A percentile compares a stretch with the other conserved stretches of the same genome.
Evolutionary conservation across 2,329 filamentous ascomycete species (phyloP).

Genomic region (Botrytis aclada): DNA sequence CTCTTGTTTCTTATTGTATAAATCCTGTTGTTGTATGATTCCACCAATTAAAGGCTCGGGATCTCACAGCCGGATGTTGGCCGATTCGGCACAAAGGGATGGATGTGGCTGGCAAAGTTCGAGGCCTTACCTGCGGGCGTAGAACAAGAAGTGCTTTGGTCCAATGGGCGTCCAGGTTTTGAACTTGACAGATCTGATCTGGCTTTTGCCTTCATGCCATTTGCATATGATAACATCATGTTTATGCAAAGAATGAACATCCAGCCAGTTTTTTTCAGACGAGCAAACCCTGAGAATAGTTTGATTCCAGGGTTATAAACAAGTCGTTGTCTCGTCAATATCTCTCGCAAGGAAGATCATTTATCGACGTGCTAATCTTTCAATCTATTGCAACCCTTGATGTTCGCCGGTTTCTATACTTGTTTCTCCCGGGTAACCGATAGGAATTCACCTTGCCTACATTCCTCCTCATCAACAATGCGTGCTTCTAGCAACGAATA

Average conservation of each 20-base stretch:
- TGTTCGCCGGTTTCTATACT: neutral
- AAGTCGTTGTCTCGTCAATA: slow-evolving; percentile 19
- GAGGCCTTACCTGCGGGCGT: slow-evolving; percentile 14
- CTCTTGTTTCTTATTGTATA: neutral
- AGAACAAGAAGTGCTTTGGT: neutral
- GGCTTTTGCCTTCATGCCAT: slow-evolving; percentile 5
- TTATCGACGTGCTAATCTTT: slow-evolving; percentile 12
- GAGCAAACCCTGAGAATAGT: neutral
- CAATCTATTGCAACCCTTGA: neutral
- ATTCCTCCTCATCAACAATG: slow-evolving; percentile 18
- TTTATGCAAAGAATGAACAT: slow-evolving; percentile 14
- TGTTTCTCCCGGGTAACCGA: slow-evolving; percentile 14
- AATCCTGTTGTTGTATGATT: neutral
- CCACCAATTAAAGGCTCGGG: neutral
- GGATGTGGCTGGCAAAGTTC: slow-evolving; percentile 12
- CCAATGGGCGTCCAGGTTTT: slow-evolving; percentile 5
- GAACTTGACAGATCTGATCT: slow-evolving; percentile 14
- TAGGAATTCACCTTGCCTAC: slow-evolving; percentile 17
- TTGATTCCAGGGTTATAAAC: slow-evolving; percentile 16
- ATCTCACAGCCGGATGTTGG: neutral
- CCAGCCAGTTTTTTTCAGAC: slow-evolving; percentile 14
- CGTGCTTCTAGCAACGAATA: slow-evolving; percentile 11
- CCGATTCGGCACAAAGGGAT: slow-evolving; percentile 14
- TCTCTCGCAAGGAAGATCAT: neutral
- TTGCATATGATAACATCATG: slow-evolving; percentile 11